Base-by-base conservation (phyloP, 2,329 filamentous ascomycete genomes). In the Lasiodiplodia citricola region DNA sequence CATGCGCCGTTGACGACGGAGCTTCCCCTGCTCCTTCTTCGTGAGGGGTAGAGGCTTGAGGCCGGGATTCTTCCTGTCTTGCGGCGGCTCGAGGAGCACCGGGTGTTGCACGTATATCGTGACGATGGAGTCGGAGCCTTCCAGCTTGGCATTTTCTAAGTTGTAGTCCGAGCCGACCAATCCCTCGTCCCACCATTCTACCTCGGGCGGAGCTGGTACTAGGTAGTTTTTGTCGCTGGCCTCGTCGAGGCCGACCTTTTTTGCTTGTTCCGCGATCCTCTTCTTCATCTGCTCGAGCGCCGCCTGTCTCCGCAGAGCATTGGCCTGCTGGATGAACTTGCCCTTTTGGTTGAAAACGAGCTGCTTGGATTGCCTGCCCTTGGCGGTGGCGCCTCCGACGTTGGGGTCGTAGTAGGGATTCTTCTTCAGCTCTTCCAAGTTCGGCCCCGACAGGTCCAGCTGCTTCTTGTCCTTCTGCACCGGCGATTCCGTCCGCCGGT, bases 271-370 rank as follows among this genome's bases (percentile, higher is more conserved):
- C 1, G 95, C 95, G 73, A 99, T 96, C 68, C 92, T 88, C 83
- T 91, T 94, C 81, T 98, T 98, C 90, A 99, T 95, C 71, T 91
- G 91, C 83, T 99, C 96, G 35, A 99, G 85, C 63, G 92, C 91
- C 52, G 91, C 93, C 81, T 97, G 94, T 70, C 93, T 88, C 71
- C 96, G 90, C 65, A 97, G 83, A 68, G 94, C 94, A 78, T 93
- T 95, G 8, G 92, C 96, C 81, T 98, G 95, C 72, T 94, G 91
- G 70, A 98, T 97, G 76, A 97, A 98, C 86, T 98, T 98, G 66
- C 96, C 96, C 79, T 97, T 96, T 74, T 94, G 90, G 75, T 97
- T 97, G 84, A 99, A 98, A 14, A 93, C 83, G 21, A 99, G 85
- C 72, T 92, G 90, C 70, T 92, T 90, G 13, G 93, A 87, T 71